Evolutionary conservation across 2,329 filamentous ascomycete genomes (phyloP).

Genomic region (Tothia fuscella): DNA sequence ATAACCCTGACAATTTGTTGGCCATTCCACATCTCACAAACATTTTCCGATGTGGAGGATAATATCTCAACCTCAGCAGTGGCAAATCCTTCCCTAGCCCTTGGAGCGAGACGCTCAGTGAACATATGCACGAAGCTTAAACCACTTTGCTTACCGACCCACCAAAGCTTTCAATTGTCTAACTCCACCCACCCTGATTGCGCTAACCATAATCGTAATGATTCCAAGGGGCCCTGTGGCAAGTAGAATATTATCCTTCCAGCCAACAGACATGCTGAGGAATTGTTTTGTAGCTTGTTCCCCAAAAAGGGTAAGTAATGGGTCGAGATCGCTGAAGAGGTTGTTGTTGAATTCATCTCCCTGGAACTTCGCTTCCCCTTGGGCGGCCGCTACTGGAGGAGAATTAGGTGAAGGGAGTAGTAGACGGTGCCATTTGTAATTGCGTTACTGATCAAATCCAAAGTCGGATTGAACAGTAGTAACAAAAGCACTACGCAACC

Average conservation of each 20-base stretch:
- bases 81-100: background rate
- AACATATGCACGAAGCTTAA: background rate
- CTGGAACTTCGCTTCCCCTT: no score
- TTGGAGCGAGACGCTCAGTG: background rate
- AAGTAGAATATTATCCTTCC: constrained; percentile 35
- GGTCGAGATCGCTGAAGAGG: no score
- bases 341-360: no score
- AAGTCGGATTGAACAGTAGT: no score
- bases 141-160: background rate
- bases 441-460: no score
- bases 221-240: constrained; percentile 36
- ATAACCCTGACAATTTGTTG: background rate
- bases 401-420: no score
- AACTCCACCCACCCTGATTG: constrained; percentile 35
- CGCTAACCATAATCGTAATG: constrained; percentile 31
- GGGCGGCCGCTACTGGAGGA: no score
- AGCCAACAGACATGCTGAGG: constrained; percentile 30
- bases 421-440: no score
- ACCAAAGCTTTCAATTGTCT: constrained; percentile 23
- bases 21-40: background rate
- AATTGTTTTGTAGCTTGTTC: constrained; percentile 38
- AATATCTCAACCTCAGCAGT: background rate
- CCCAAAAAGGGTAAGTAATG: constrained; percentile 30
- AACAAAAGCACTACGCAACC: no score
- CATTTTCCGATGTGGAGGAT: background rate